A percentile compares a stretch with the other conserved stretches of the same genome.
These are phyloP conservation scores for Pseudogymnoascus sp. DNA, from an alignment of 2,329 filamentous ascomycete genomes.

Conservation along the genomic window DNA sequence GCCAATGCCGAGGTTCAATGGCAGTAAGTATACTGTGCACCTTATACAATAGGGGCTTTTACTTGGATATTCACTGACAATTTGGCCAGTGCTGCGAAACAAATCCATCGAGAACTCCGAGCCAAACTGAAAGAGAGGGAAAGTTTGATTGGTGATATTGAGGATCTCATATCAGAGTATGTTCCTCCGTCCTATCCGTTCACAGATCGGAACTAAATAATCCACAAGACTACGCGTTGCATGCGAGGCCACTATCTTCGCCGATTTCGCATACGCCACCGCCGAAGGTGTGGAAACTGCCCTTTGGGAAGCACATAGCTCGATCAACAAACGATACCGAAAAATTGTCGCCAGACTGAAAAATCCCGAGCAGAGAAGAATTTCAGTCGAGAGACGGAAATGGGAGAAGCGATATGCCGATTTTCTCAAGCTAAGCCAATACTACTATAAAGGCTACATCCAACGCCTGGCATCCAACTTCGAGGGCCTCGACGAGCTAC, in stretches of 20 bases:
- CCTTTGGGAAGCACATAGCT: constrained; percentile 72
- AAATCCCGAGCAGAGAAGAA: constrained; percentile 34
- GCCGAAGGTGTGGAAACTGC: constrained; percentile 57
- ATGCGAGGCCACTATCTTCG: constrained; percentile 65
- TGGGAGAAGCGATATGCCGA: constrained; percentile 71
- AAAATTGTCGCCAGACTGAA: constrained; percentile 53
- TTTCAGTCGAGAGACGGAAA: constrained; percentile 61
- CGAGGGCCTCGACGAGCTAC: constrained; percentile 26
- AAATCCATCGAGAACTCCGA: constrained; percentile 40
- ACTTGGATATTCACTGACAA: neutral
- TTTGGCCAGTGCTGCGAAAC: constrained; percentile 31
- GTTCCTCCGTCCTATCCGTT: constrained; percentile 7
- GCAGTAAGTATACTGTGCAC: constrained; percentile 34
- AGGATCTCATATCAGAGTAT: constrained; percentile 25
- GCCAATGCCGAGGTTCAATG: constrained; percentile 38
- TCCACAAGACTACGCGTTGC: constrained; percentile 35
- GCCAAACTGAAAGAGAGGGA: constrained; percentile 41
- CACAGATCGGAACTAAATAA: neutral
- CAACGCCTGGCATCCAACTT: constrained; percentile 62
- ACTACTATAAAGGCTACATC: constrained; percentile 82
- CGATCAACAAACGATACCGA: constrained; percentile 72
- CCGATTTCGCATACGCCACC: constrained; percentile 60
- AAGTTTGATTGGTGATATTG: constrained; percentile 41
- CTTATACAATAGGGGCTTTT: no score
- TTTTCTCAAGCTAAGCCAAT: constrained; percentile 81